Percentiles rank a stretch among this genome's conserved stretches.
These are phyloP conservation scores for Microdochium paspali DNA, from an alignment of 2,329 filamentous ascomycete genomes.

Conservation along the genomic window DNA sequence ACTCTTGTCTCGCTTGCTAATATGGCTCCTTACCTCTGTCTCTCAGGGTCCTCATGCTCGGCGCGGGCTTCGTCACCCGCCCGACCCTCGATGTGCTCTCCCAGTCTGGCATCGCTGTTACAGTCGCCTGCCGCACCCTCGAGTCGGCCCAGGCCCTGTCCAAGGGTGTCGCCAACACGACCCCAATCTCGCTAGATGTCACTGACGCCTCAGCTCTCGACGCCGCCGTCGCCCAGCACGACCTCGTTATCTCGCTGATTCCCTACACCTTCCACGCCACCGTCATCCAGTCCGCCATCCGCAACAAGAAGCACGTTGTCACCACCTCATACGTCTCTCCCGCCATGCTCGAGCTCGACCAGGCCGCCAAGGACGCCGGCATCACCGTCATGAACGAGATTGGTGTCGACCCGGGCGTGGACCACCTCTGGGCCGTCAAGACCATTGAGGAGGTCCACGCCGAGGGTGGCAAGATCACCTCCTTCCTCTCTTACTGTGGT, in stretches of 20 bases:
- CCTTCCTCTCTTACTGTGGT: slow-evolving; percentile 79
- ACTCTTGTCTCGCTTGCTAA: too few species aligned
- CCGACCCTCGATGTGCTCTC: slow-evolving; percentile 56
- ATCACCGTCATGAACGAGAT: slow-evolving; percentile 99
- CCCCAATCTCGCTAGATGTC: slow-evolving; percentile 77
- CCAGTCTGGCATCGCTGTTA: slow-evolving; percentile 51
- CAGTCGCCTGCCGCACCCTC: slow-evolving; percentile 74
- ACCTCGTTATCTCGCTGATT: slow-evolving; percentile 74
- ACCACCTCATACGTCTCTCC: slow-evolving; percentile 91
- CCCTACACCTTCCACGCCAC: slow-evolving; percentile 84
- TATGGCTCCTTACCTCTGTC: not conserved
- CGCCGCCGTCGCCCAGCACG: slow-evolving; percentile 67
- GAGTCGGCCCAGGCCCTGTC: slow-evolving; percentile 67
- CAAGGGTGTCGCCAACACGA: slow-evolving; percentile 61
- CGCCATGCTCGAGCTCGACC: slow-evolving; percentile 83
- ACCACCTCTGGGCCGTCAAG: slow-evolving; percentile 74
- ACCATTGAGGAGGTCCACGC: slow-evolving; percentile 83
- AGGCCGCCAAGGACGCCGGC: slow-evolving; percentile 74
- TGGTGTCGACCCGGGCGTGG: slow-evolving; percentile 65
- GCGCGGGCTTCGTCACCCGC: slow-evolving; percentile 49
- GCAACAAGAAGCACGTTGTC: slow-evolving; percentile 90
- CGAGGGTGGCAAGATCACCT: slow-evolving; percentile 73
- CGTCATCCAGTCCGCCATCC: slow-evolving; percentile 90
- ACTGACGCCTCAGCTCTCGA: slow-evolving; percentile 68
- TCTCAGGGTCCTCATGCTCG: slow-evolving; percentile 32